Conservation (phyloP, 768 basidiomycete genomes). For the Dentipellis sp. region DNA sequence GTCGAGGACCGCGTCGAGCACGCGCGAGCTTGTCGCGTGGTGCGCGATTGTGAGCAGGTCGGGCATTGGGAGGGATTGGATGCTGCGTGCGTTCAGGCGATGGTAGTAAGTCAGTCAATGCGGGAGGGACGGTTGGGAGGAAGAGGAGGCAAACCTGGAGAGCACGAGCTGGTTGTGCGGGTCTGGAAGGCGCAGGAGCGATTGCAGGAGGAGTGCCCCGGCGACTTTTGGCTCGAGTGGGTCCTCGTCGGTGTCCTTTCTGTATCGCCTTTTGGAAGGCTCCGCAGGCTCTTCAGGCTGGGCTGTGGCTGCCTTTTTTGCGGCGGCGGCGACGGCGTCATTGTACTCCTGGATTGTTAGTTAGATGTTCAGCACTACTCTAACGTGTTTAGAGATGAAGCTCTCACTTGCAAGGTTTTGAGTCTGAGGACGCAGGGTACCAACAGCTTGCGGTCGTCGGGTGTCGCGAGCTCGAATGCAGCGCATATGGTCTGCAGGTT, state of each 20-base stretch:
- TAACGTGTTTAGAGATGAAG: neutral
- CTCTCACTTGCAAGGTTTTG: constrained; percentile 3
- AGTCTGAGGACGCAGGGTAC: constrained; percentile 10
- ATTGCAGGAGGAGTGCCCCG: constrained; percentile 81
- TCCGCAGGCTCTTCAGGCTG: neutral
- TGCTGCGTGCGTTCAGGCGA: constrained; percentile 29
- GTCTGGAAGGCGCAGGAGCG: constrained; percentile 58
- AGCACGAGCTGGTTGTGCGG: constrained; percentile 62
- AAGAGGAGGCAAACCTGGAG: constrained; percentile 43
- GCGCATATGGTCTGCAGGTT: constrained; percentile 17
- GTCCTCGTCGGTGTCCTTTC: constrained; percentile 14
- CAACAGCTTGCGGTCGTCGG: constrained; percentile 10
- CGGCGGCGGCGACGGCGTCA: constrained; percentile 6
- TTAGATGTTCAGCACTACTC: neutral
- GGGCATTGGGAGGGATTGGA: constrained; percentile 46
- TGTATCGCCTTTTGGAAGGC: constrained; percentile 16
- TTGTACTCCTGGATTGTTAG: constrained; percentile 19
- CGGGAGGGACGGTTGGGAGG: constrained; percentile 8
- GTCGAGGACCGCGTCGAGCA: constrained; percentile 72
- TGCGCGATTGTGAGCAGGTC: constrained; percentile 53
- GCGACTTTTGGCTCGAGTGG: constrained; percentile 64
- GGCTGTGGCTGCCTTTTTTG: neutral
- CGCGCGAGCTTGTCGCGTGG: constrained; percentile 60
- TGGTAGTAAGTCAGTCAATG: neutral
- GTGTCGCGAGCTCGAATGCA: constrained; percentile 6